Evolutionary conservation across 331 rosid genomes (phyloP).

Genomic region (Cucumis variabilis): DNA sequence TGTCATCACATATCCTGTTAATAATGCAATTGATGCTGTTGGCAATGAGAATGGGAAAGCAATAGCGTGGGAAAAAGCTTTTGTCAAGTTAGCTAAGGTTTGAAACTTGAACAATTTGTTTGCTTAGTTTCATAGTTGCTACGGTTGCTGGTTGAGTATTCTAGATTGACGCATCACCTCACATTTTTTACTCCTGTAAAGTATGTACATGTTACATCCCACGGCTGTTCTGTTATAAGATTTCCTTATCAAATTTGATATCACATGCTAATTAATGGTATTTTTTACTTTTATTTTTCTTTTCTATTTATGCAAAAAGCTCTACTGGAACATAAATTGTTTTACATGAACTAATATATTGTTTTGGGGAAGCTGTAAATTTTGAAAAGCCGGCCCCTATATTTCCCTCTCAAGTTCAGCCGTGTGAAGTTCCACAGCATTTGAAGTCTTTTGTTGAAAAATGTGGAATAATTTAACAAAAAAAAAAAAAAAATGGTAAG

Average conservation of each 20-base stretch:
- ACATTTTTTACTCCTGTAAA: background rate
- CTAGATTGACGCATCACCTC: slow-evolving; percentile 18
- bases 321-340: background rate
- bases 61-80: slow-evolving; percentile 90
- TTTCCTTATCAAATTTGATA: background rate
- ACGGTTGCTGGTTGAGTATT: slow-evolving; percentile 28
- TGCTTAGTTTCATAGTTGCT: slow-evolving; percentile 35
- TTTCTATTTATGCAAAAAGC: background rate
- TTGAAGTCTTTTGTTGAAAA: too few species aligned
- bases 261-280: background rate
- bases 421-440: too few species aligned
- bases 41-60: slow-evolving; percentile 88
- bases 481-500: too few species aligned
- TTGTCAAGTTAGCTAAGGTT: slow-evolving; percentile 86
- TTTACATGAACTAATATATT: background rate
- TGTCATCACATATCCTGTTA: slow-evolving; percentile 87
- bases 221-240: background rate
- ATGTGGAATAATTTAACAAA: too few species aligned
- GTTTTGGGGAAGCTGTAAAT: background rate
- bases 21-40: slow-evolving; percentile 69
- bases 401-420: too few species aligned
- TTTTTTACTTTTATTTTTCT: background rate
- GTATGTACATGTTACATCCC: background rate
- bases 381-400: too few species aligned
- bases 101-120: slow-evolving; percentile 32